Percentiles rank a stretch among this genome's conserved stretches.
Evolutionary conservation across 73 alveolate species (phyloP).

Genomic region (Paramecium primaurelia): DNA sequence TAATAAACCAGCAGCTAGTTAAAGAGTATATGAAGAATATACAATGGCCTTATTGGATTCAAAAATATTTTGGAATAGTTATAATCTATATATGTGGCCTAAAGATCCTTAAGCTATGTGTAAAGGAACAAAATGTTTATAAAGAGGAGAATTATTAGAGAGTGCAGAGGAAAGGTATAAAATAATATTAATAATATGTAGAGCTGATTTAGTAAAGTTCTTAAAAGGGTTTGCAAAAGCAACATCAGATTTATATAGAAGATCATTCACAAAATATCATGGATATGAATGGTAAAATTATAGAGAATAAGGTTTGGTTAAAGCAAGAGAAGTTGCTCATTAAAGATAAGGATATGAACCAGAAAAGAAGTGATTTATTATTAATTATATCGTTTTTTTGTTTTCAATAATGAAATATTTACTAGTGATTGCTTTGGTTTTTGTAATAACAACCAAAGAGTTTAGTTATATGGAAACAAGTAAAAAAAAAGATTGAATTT

Average conservation of each 20-base stretch:
- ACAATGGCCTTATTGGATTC: neutral
- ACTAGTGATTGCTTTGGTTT: neutral
- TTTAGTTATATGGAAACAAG: neutral
- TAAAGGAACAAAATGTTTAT: neutral
- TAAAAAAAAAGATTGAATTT: neutral
- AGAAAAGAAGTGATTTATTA: neutral
- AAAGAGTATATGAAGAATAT: neutral
- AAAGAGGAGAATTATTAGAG: neutral
- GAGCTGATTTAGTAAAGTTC: constrained; percentile 30
- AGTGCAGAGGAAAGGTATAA: neutral
- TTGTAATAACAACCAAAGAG: neutral
- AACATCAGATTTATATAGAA: neutral
- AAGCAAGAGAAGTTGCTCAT: neutral
- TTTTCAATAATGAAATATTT: neutral
- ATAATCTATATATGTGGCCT: constrained; percentile 7
- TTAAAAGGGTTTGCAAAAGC: neutral
- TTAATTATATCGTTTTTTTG: neutral
- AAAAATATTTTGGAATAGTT: constrained; percentile 41
- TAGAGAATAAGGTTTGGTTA: neutral
- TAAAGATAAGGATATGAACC: neutral
- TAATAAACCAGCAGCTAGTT: constrained; percentile 28
- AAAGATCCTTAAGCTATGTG: neutral
- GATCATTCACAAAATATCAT: neutral
- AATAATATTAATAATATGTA: neutral
- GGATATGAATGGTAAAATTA: constrained; percentile 10